Percentiles rank a stretch among this genome's conserved stretches.
These are phyloP conservation scores for Senecio squalidus DNA, from an alignment of 140 eudicot genomes.

Conservation along the genomic window DNA sequence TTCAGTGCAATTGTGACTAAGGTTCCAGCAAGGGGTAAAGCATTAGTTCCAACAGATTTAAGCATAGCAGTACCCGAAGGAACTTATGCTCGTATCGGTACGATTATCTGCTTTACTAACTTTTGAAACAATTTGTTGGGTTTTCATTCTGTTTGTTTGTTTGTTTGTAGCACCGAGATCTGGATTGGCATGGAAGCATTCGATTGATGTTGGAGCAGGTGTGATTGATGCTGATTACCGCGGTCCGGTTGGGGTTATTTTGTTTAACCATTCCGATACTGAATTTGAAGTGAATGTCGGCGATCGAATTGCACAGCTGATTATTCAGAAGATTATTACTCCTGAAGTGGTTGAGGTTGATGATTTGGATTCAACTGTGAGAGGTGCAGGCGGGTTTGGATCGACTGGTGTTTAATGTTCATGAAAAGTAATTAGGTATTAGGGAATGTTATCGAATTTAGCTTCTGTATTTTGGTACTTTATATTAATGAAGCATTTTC, in stretches of 20 bases:
- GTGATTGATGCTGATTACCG: conserved; percentile 81
- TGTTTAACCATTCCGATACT: conserved; percentile 65
- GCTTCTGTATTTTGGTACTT: background rate
- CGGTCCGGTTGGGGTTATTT: conserved; percentile 70
- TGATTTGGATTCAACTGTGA: conserved; percentile 37
- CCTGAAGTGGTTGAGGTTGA: conserved; percentile 65
- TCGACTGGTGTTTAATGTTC: conserved; percentile 29
- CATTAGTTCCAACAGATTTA: conserved; percentile 72
- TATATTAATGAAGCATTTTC: conserved; percentile 1
- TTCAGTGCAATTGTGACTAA: conserved; percentile 52
- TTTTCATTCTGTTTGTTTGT: too few relatives aligned
- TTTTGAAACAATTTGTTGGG: too few relatives aligned
- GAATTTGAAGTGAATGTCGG: conserved; percentile 76
- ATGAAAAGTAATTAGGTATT: background rate
- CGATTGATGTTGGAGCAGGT: conserved; percentile 82
- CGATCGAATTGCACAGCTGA: conserved; percentile 71
- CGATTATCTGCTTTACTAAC: background rate
- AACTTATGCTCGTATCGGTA: conserved; percentile 91
- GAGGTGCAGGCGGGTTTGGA: conserved; percentile 49
- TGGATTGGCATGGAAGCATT: conserved; percentile 81
- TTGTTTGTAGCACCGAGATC: conserved; percentile 69
- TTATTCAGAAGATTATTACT: conserved; percentile 45
- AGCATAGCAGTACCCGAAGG: conserved; percentile 85
- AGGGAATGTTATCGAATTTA: conserved; percentile 5
- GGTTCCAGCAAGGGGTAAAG: conserved; percentile 90